Evolutionary conservation across 805 yeast genomes (phyloP), one percentile per base, ranked within the genome.

Genomic region (Barnettozyma wickerhamii): DNA sequence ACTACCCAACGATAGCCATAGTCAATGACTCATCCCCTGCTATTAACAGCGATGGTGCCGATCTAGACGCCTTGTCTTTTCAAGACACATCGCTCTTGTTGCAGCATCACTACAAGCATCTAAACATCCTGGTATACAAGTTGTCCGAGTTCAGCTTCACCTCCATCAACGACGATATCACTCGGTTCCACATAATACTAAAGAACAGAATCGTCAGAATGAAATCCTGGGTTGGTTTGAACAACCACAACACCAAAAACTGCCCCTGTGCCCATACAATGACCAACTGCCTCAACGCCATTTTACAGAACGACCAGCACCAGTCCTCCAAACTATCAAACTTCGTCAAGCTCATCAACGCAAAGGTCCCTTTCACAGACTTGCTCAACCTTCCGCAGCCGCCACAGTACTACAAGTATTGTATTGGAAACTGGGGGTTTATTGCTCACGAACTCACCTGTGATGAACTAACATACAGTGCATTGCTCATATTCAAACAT

Each of bases 401-500:
- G 0, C 38, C 45, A 4, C 50, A 55, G 14, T 63, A 52, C 50
- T 53, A 50, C 37, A 32, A 46, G 15, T 66, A 68, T 45, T 58
- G 74, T 35, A 69, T 77, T 14, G 75, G 78, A 28, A 69, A 68
- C 48, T 82, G 90, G 89, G 72, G 75, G 39, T 84, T 84, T 56
- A 81, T 81, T 17, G 84, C 90, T 2, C 87, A 81, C 55, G 74
- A 74, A 49, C 64, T 81, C 38, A 53, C 74, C 7, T 71, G 72
- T 52, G 87, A 84, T 58, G 93, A 84, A 58, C 71, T 84, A 46
- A 64, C 79, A 6, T 74, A 72, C 52, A 75, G 82, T 52, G 83
- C 78, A 4, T 75, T 58, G 49, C 40, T 74, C 30, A 80, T 86
- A 52, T 59, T 86, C 43, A 59, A 63, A 43, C 65, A 66, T 47